These are phyloP conservation scores for Rachicladosporium sp. DNA, from an alignment of 2,329 filamentous ascomycete species.

Conservation along the genomic window DNA sequence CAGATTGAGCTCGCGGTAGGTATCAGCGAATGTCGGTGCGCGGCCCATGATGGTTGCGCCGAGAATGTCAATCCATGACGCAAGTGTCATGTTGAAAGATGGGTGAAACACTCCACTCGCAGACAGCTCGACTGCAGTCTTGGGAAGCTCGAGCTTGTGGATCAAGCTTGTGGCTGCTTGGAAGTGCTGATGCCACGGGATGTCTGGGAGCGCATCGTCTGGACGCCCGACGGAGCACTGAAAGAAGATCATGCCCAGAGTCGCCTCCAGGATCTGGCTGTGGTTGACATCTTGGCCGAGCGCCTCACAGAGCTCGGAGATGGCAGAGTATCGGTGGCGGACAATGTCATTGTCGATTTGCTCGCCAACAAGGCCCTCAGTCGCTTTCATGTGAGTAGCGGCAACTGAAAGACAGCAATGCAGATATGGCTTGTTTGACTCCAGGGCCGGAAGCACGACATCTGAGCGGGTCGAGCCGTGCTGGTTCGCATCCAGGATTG, in stretches of 20 bases:
- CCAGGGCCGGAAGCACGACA: constrained; percentile 74
- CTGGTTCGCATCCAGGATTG: constrained; percentile 80
- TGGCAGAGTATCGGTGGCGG: constrained; percentile 78
- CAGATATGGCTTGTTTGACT: constrained; percentile 83
- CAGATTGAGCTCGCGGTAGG: constrained; percentile 90
- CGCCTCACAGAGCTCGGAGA: constrained; percentile 72
- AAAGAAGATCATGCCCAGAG: constrained; percentile 91
- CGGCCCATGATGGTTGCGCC: constrained; percentile 83
- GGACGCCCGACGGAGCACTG: constrained; percentile 81
- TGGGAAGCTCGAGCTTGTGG: constrained; percentile 68
- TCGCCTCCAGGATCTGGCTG: constrained; percentile 79
- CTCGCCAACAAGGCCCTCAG: constrained; percentile 51
- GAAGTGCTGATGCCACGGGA: constrained; percentile 96
- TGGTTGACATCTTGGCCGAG: constrained; percentile 72
- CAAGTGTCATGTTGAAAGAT: constrained; percentile 90
- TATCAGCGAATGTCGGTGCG: constrained; percentile 79
- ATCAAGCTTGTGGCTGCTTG: constrained; percentile 78
- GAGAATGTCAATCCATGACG: constrained; percentile 93
- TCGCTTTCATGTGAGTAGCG: constrained; percentile 81
- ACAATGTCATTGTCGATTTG: constrained; percentile 84
- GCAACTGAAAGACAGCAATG: constrained; percentile 93
- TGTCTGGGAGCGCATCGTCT: constrained; percentile 75
- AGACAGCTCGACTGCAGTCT: constrained; percentile 39
- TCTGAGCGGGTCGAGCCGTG: constrained; percentile 70
- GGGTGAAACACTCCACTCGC: constrained; percentile 44